phyloP scores from a whole-genome alignment of 2,329 filamentous ascomycete genomes.

The Ilyonectria sp. region DNA sequence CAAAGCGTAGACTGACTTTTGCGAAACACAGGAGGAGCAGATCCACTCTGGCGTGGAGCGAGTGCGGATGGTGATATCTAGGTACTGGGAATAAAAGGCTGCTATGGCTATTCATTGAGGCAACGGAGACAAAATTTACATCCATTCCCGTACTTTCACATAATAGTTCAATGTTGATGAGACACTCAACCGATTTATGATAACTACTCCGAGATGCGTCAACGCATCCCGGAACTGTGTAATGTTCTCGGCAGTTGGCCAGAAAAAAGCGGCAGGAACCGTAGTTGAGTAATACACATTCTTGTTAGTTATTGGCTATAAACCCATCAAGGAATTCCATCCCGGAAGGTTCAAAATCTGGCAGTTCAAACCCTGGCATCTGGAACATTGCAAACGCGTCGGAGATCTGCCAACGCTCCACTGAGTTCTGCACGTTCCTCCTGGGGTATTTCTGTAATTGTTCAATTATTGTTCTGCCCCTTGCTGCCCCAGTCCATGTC shows the following conservation, averaged over 20 bases:
- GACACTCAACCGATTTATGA: no score
- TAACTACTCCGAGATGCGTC: no score
- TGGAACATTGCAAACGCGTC: not conserved
- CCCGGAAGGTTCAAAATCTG: not conserved
- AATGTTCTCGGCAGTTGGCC: not conserved
- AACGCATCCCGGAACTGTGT: not conserved
- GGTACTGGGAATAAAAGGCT: conserved; percentile 12
- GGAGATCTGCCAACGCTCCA: not conserved
- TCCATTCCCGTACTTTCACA: not conserved
- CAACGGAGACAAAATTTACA: not conserved
- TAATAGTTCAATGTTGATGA: no score
- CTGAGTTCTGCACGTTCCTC: not conserved
- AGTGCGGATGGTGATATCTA: conserved; percentile 15
- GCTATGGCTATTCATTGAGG: not conserved
- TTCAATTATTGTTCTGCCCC: conserved; percentile 46
- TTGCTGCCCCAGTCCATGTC: conserved; percentile 44
- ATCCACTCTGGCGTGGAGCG: conserved; percentile 20
- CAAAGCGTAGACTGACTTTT: not conserved
- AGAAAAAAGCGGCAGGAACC: no score
- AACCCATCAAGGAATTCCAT: not conserved
- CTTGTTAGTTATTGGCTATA: not conserved
- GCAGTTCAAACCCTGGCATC: not conserved
- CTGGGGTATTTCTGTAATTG: conserved; percentile 32
- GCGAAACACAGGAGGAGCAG: conserved; percentile 16
- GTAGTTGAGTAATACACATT: no score